These are phyloP conservation scores for Solanum rostratum DNA, from an alignment of 257 asterid species.

Conservation along the genomic window DNA sequence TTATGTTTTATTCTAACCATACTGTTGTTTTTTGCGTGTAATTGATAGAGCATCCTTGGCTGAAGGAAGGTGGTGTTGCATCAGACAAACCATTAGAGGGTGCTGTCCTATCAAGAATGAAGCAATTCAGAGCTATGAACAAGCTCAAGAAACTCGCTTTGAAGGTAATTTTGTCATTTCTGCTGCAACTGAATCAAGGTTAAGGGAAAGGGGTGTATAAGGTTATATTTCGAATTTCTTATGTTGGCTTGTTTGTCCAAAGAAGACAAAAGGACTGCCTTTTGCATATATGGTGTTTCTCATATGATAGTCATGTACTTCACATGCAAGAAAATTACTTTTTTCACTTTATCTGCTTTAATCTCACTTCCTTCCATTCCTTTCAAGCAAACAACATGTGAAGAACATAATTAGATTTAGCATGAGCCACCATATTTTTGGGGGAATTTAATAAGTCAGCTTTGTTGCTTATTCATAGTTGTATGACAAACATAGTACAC, in stretches of 20 bases:
- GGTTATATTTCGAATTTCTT: background rate
- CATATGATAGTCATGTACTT: background rate
- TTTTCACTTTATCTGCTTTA: background rate
- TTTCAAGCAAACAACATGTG: background rate
- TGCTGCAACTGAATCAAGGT: background rate
- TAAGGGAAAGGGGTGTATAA: background rate
- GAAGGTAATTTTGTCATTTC: slow-evolving; percentile 35
- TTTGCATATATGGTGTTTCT: background rate
- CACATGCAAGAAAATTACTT: background rate
- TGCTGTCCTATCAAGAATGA: slow-evolving; percentile 84
- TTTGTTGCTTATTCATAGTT: background rate
- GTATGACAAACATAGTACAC: background rate
- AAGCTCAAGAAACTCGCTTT: slow-evolving; percentile 81
- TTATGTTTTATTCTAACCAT: background rate
- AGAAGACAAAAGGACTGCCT: background rate
- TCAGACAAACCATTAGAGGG: slow-evolving; percentile 78
- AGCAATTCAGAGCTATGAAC: slow-evolving; percentile 95
- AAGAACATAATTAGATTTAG: background rate
- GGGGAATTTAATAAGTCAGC: background rate
- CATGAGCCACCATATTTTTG: background rate
- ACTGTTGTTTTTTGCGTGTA: background rate
- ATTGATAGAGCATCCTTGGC: slow-evolving; percentile 74
- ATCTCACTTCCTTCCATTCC: background rate
- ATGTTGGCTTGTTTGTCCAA: background rate
- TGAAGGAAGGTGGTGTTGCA: slow-evolving; percentile 75